Evolutionary conservation across 805 yeast genomes (phyloP), one percentile per base, ranked within the genome.

Genomic region (Saturnispora hagleri): DNA sequence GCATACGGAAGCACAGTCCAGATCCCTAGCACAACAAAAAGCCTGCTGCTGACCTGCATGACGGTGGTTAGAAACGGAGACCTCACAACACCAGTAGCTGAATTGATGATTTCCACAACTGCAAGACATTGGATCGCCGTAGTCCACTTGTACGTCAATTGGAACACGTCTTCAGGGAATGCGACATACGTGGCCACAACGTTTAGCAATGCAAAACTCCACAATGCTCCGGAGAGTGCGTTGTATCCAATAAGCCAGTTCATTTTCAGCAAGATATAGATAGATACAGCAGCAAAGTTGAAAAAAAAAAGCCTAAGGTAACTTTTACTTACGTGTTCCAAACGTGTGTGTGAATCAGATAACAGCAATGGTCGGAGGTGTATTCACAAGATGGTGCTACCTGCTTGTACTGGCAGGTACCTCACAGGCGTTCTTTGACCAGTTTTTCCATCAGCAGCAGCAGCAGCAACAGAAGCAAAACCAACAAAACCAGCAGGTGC

Each of bases 41-140:
- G 67, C 57, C 99, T 77, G 12, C 97, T 89, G 6, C 84, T 76
- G 1, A 93, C 96, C 69, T 93, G 99, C 62, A 90, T 82, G 15
- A 73, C 75, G 0, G 97, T 89, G 31, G 97, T 93, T 51, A 84
- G 59, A 5, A 90, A 57, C 2, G 97, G 96, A 8, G 97, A 84
- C 58, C 84, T 80, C 36, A 93, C 98, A 46, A 84, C 73, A 0
- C 97, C 97, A 1, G 79, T 66, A 2, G 80, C 73, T 2, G 96
- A 78, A 65, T 91, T 93, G 62, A 80, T 73, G 22, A 91, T 77
- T 66, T 91, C 99, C 48, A 87, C 74, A 2, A 88, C 57, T 0
- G 98, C 98, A 46, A 81, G 70, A 18, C 86, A 75, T 70, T 91
- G 99, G 48, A 90, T 79, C 45, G 72, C 65, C 3, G 85, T 82